phyloP scores from a whole-genome alignment of 495 filamentous ascomycete genomes.

The Chlorociboria aeruginascens region DNA sequence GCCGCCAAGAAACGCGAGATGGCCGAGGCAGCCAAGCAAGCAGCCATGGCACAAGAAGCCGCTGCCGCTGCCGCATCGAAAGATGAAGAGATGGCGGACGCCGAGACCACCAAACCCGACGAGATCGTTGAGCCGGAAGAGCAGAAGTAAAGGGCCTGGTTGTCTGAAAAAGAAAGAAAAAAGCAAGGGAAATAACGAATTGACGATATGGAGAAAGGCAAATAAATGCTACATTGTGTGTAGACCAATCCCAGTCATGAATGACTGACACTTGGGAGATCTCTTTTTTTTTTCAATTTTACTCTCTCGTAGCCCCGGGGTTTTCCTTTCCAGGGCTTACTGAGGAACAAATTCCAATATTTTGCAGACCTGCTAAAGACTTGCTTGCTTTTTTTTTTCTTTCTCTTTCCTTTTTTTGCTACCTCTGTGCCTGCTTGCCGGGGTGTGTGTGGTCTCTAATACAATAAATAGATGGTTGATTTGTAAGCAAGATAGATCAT shows the following conservation, averaged over 20 bases:
- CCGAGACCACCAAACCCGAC: slow-evolving; percentile 31
- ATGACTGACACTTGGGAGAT: neutral
- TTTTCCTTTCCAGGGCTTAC: too few species aligned
- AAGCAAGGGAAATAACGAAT: neutral
- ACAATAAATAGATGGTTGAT: too few species aligned
- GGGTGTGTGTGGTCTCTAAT: too few species aligned
- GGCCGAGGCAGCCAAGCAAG: slow-evolving; percentile 47
- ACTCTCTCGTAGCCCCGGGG: too few species aligned
- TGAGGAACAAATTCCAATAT: too few species aligned
- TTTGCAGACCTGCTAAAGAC: too few species aligned
- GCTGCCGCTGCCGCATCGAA: slow-evolving; percentile 18
- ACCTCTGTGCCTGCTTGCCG: too few species aligned
- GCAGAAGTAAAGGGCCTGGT: slow-evolving; percentile 12
- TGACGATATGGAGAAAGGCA: slow-evolving; percentile 1
- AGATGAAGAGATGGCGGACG: slow-evolving; percentile 48
- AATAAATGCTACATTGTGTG: neutral
- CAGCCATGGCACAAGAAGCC: slow-evolving; percentile 32
- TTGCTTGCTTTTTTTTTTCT: too few species aligned
- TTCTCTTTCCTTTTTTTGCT: too few species aligned
- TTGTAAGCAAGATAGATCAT: too few species aligned
- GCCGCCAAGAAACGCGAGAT: slow-evolving; percentile 67
- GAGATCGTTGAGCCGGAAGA: slow-evolving; percentile 27
- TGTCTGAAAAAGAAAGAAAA: too few species aligned
- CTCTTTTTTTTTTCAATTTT: neutral
- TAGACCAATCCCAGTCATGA: neutral